Conservation (phyloP, 148 eudicot species). For the Camellia sinensis region DNA sequence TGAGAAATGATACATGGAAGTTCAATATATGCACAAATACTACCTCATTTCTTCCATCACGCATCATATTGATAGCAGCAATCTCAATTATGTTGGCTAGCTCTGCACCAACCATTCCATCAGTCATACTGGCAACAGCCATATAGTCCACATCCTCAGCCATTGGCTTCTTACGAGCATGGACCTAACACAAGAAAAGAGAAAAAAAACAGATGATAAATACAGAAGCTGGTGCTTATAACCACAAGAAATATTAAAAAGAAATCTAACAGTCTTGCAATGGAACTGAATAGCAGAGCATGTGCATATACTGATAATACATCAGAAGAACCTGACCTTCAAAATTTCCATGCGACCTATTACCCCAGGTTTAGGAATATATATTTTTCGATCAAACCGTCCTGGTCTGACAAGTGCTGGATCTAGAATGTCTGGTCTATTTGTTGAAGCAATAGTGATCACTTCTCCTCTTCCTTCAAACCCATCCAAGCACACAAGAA, state of each 20-base stretch:
- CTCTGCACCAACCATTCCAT: conserved; percentile 98
- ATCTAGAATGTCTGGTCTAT: conserved; percentile 93
- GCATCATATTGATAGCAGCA: conserved; percentile 85
- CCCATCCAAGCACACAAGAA: conserved; percentile 92
- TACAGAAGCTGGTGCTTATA: conserved; percentile 1
- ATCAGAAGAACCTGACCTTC: conserved; percentile 39
- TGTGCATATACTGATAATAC: neutral
- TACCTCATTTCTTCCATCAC: conserved; percentile 91
- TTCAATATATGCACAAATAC: neutral
- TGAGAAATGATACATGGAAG: neutral
- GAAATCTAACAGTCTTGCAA: conserved; percentile 7
- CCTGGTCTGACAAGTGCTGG: conserved; percentile 97
- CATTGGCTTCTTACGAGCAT: conserved; percentile 92
- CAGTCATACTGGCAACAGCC: conserved; percentile 87
- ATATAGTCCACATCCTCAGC: conserved; percentile 82
- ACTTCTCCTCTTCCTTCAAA: conserved; percentile 98
- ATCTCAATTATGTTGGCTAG: conserved; percentile 89
- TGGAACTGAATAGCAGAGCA: neutral
- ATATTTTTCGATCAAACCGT: conserved; percentile 84
- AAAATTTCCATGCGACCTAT: conserved; percentile 82
- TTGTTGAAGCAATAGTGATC: conserved; percentile 93
- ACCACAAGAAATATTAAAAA: neutral
- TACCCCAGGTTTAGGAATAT: conserved; percentile 82
- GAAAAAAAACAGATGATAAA: conserved; percentile 2
- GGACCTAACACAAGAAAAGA: conserved; percentile 52